These are phyloP conservation scores for Massarina eburnea DNA, from an alignment of 2,329 filamentous ascomycete species.

Conservation along the genomic window DNA sequence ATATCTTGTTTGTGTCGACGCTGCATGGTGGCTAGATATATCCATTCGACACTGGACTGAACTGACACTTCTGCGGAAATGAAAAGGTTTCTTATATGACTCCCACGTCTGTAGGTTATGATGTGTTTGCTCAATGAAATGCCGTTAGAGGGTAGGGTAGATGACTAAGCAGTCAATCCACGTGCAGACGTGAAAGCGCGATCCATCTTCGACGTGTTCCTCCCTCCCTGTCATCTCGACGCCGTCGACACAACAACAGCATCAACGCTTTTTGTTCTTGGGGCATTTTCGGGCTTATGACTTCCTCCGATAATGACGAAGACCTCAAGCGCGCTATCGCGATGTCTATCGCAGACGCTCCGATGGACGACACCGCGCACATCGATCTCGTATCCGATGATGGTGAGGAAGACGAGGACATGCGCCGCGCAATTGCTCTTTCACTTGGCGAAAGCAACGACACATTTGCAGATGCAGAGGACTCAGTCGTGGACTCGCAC, in stretches of 20 bases:
- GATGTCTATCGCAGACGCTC: constrained; percentile 21
- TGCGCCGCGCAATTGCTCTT: constrained; percentile 31
- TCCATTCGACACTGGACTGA: constrained; percentile 3
- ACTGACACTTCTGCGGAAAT: no score
- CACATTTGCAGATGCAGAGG: not conserved
- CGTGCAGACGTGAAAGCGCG: constrained; percentile 26
- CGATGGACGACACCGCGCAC: not conserved
- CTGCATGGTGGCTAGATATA: constrained; percentile 72
- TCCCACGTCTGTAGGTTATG: no score
- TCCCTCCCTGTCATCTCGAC: not conserved
- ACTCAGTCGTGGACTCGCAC: not conserved
- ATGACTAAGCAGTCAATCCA: constrained; percentile 7
- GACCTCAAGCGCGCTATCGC: constrained; percentile 29
- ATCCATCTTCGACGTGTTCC: not conserved
- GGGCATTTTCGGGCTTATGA: constrained; percentile 13
- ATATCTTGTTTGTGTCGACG: constrained; percentile 93
- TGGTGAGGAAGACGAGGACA: constrained; percentile 25
- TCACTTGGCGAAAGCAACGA: constrained; percentile 20
- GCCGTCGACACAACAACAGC: not conserved
- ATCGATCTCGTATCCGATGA: constrained; percentile 11
- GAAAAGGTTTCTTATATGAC: no score
- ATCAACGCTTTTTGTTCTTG: not conserved
- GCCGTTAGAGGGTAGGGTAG: no score
- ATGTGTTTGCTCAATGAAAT: no score
- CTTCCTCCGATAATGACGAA: constrained; percentile 29